Base-by-base conservation (phyloP, 805 yeast species). In the Candida khao-thaluensis region DNA sequence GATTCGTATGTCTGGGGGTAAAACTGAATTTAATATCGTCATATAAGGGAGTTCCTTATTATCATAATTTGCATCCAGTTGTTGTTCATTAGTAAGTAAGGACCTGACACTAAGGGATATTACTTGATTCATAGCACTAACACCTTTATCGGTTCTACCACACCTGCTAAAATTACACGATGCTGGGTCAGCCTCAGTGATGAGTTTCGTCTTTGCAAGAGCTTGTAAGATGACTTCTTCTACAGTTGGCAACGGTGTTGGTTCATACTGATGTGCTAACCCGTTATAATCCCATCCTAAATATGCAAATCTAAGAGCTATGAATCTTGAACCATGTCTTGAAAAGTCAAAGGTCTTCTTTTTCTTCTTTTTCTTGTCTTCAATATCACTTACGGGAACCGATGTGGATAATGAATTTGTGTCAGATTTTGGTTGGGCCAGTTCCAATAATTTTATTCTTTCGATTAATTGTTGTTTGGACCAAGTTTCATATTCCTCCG, bases 71-170 rank as follows among this genome's bases (percentile, higher is more conserved):
- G 78, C 69, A 41, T 77, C 72, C 8, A 33, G 14, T 45, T 88
- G 89, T 36, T 87, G 85, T 31, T 82, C 90, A 1, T 52, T 50
- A 0, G 77, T 54, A 28, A 93, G 61, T 16, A 69, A 67, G 0
- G 96, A 87, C 48, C 99, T 71, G 18, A 91, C 81, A 11, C 69
- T 62, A 26, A 93, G 63, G 1, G 96, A 82, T 4, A 93, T 82
- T 2, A 93, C 98, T 60, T 93, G 99, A 48, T 87, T 85, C 82
- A 93, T 77, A 0, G 99, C 99, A 65, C 96, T 86, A 10, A 91
- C 98, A n/a, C 97, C 98, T 49, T 78, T 79, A 54, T 91, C 98
- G 0, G 98, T 91, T 53, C 98, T 72, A 0, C 98, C 98, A 64
- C 98, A 93, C 46, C 97, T 69, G 49, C 95, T 84, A 58, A 90